Evolutionary conservation across 2,329 filamentous ascomycete species (phyloP).

Genomic region (Claviceps spartinae): DNA sequence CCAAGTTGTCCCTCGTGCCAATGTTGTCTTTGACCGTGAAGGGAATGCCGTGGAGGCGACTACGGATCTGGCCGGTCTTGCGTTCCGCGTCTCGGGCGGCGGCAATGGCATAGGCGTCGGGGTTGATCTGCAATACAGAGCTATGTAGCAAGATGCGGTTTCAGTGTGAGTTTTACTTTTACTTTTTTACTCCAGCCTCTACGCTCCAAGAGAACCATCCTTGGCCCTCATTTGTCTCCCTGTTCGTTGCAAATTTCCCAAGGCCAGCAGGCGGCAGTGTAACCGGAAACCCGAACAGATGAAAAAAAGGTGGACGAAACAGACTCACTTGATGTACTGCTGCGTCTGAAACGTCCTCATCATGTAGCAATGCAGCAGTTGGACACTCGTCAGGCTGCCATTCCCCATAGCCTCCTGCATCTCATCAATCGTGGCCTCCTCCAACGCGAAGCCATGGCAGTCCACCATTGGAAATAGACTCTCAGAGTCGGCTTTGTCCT

Average conservation of each 20-base stretch:
- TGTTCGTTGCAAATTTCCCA: not conserved
- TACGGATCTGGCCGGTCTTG: conserved; percentile 37
- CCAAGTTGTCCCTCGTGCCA: conserved; percentile 52
- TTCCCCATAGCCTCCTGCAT: conserved; percentile 44
- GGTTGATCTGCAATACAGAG: conserved; percentile 52
- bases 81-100: conserved; percentile 47
- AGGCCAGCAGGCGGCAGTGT: too few relatives aligned
- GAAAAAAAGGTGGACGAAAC: not conserved
- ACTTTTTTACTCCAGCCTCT: not conserved
- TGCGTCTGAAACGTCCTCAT: conserved; percentile 47
- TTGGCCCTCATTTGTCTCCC: not conserved
- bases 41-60: conserved; percentile 61
- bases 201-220: too few relatives aligned
- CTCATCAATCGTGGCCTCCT: conserved; percentile 57
- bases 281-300: not conserved
- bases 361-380: conserved; percentile 50
- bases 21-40: conserved; percentile 66
- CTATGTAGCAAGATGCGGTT: conserved; percentile 16
- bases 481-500: conserved; percentile 22
- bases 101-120: conserved; percentile 52
- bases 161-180: not conserved
- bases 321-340: conserved; percentile 45
- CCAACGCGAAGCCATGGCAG: conserved; percentile 47
- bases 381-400: conserved; percentile 41
- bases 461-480: conserved; percentile 46